Base-by-base conservation (phyloP, 2,329 filamentous ascomycete species). In the Annulohypoxylon truncatum region DNA sequence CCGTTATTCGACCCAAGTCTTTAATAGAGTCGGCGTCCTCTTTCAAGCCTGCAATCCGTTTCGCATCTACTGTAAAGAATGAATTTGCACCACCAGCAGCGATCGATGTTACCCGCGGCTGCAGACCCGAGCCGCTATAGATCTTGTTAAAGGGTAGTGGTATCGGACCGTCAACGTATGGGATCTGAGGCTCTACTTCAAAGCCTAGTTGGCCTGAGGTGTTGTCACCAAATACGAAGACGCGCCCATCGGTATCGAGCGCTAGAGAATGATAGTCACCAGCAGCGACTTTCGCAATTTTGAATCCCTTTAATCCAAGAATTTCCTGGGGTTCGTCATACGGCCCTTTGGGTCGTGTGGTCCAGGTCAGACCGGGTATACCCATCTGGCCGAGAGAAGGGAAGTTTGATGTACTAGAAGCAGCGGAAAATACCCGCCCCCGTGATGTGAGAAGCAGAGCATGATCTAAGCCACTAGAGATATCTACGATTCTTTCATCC, bases 141-240 rank as follows among this genome's bases (percentile, higher is more conserved):
- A 97, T 87, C 66, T 86, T 87, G 66, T 88, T 86, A 38, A 92
- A 85, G 0, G 92, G 87, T 1, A 98, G 77, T 4, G 90, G 84
- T 2, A 89, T 87, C 0, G 96, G 94, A 0, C 85, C 84, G 69
- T 95, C 92, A 22, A 92, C 82, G 61, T 82, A 86, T 6, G 87
- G 83, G 13, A 87, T 82, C 26, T 90, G 86, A 0, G 85, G 77
- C 51, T 89, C 88, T 56, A 86, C 87, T 53, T 93, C 88, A 72
- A 95, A 89, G n/a, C 95, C 95, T 2, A 98, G 85, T 78, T 98
- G 96, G n/a, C 96, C 96, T 44, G 88, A 87, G 0, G 90, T 89
- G 80, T 98, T 98, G 78, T 98, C 94, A 35, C 96, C 96, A 80
- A 97, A 98, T 5, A 89, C 85, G 78, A 96, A 97, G 13, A 96